Evolutionary conservation across 2,329 filamentous ascomycete genomes (phyloP).

Genomic region (Phaeosphaeriaceae sp.): DNA sequence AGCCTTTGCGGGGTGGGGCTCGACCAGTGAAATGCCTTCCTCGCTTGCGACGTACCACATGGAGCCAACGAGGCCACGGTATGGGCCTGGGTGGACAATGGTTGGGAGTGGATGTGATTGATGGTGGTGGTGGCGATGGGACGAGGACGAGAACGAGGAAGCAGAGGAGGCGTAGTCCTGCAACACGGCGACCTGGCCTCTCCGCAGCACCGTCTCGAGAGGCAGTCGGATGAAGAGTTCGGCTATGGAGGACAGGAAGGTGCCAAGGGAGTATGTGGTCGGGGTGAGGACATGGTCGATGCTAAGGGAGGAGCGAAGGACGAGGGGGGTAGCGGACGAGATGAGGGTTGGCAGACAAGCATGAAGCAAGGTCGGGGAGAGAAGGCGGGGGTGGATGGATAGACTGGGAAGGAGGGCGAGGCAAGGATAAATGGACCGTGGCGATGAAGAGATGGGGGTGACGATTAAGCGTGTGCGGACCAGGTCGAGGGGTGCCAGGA

Average conservation of each 20-base stretch:
- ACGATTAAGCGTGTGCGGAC: slow-evolving; percentile 87
- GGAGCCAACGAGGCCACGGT: slow-evolving; percentile 86
- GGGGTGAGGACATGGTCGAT: slow-evolving; percentile 85
- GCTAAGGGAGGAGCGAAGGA: slow-evolving; percentile 82
- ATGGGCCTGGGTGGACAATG: slow-evolving; percentile 79
- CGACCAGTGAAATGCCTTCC: slow-evolving; percentile 67
- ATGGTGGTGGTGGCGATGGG: too few species aligned
- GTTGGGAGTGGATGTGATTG: too few species aligned
- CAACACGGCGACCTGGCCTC: slow-evolving; percentile 78
- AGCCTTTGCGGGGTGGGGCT: slow-evolving; percentile 26
- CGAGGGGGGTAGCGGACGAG: slow-evolving; percentile 79
- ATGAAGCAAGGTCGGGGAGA: slow-evolving; percentile 86
- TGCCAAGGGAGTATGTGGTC: slow-evolving; percentile 78
- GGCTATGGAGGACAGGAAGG: slow-evolving; percentile 78
- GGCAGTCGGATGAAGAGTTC: slow-evolving; percentile 89
- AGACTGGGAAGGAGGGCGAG: slow-evolving; percentile 78
- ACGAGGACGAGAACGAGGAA: too few species aligned
- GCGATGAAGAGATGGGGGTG: slow-evolving; percentile 75
- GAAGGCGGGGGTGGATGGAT: slow-evolving; percentile 69
- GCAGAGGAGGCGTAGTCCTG: slow-evolving; percentile 33
- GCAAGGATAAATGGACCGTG: slow-evolving; percentile 78
- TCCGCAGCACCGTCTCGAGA: slow-evolving; percentile 86
- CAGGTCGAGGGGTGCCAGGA: slow-evolving; percentile 86
- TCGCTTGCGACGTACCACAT: slow-evolving; percentile 86
- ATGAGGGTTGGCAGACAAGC: slow-evolving; percentile 83